Percentiles rank a stretch among this genome's conserved stretches.
phyloP scores from a whole-genome alignment of 2,329 filamentous ascomycete genomes.

The Aotearoamyces nothofagi region DNA sequence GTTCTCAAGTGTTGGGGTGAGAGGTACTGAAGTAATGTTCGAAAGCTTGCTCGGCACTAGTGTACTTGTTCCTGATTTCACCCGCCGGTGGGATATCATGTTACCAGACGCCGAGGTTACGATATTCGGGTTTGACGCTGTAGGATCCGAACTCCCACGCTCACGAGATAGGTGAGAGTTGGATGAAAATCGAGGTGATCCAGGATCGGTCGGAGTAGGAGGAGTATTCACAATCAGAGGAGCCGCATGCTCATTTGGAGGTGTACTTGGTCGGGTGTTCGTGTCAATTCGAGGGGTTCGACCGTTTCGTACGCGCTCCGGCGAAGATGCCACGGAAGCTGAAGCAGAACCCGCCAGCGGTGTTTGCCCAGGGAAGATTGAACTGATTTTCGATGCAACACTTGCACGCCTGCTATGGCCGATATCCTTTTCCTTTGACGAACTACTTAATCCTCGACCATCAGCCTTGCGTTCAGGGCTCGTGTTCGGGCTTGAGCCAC shows the following conservation, averaged over 20 bases:
- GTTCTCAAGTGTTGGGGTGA: conserved; percentile 63
- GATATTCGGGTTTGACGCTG: conserved; percentile 28
- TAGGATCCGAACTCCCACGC: conserved; percentile 12
- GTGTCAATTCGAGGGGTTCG: conserved; percentile 11
- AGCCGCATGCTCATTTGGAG: conserved; percentile 14
- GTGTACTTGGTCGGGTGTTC: conserved; percentile 13
- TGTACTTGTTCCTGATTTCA: conserved; percentile 36
- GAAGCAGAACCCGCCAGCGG: too few species aligned
- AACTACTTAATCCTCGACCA: too few species aligned
- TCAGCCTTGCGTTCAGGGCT: conserved; percentile 27
- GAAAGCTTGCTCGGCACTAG: conserved; percentile 70
- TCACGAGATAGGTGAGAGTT: too few species aligned
- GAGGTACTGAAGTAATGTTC: conserved; percentile 52
- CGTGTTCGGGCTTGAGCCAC: conserved; percentile 25
- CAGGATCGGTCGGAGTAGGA: conserved; percentile 42
- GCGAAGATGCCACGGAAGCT: conserved; percentile 10
- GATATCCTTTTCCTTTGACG: conserved; percentile 8
- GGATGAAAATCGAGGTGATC: conserved; percentile 14
- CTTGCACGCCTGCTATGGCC: conserved; percentile 13
- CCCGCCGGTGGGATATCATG: conserved; percentile 59
- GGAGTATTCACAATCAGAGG: conserved; percentile 50
- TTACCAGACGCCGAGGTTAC: conserved; percentile 48
- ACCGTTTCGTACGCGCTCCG: conserved; percentile 13
- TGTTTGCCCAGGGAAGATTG: conserved; percentile 16
- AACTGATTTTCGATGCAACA: conserved; percentile 14